Evolutionary conservation across 1,139 yeast species (phyloP).

Genomic region (Protomyces macrosporus): DNA sequence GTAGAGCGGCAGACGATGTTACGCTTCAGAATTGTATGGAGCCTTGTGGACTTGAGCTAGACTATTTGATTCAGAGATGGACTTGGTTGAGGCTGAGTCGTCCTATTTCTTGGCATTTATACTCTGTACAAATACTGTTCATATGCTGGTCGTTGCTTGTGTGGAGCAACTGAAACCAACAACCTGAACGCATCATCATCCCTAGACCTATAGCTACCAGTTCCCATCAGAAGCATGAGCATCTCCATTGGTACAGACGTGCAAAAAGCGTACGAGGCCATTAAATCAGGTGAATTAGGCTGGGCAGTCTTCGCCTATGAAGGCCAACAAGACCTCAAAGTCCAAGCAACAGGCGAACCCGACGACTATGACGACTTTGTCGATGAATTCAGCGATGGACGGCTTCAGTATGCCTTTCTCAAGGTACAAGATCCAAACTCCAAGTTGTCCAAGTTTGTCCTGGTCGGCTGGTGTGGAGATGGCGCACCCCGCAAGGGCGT

Average conservation of each 20-base stretch:
- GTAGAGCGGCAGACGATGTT: no score
- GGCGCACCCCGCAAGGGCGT: slow-evolving; percentile 47
- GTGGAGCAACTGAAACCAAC: no score
- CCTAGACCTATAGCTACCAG: not conserved
- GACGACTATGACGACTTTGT: slow-evolving; percentile 74
- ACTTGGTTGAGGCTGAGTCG: no score
- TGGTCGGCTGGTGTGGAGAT: slow-evolving; percentile 83
- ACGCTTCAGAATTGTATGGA: no score
- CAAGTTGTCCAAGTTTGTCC: slow-evolving; percentile 72
- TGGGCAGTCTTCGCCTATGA: slow-evolving; percentile 46
- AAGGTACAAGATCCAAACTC: slow-evolving; percentile 86
- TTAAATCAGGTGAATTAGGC: slow-evolving; percentile 42
- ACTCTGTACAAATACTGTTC: no score
- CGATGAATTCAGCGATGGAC: slow-evolving; percentile 76
- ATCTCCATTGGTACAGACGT: slow-evolving; percentile 35
- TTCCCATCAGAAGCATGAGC: not conserved
- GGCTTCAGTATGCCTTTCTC: slow-evolving; percentile 85
- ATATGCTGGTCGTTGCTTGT: no score
- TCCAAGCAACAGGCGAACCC: slow-evolving; percentile 37
- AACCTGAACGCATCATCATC: not conserved
- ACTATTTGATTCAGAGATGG: no score
- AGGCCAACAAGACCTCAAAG: slow-evolving; percentile 38
- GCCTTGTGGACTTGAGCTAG: no score
- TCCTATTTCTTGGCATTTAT: no score
- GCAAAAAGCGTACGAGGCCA: slow-evolving; percentile 41